Conservation (phyloP, 225 moss, liverwort and hornwort genomes). For the Takakia lepidozioides region DNA sequence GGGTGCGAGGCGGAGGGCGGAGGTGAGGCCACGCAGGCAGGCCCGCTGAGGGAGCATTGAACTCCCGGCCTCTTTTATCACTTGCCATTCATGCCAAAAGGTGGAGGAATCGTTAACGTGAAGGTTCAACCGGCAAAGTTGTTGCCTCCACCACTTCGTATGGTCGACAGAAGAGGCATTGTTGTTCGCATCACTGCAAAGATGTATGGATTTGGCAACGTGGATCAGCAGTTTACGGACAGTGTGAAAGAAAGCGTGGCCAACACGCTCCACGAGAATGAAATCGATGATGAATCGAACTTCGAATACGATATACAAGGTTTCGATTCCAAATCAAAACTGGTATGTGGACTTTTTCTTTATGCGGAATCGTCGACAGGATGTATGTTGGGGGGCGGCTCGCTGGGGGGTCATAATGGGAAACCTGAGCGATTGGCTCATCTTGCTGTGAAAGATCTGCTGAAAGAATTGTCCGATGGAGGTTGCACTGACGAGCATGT, state of each 20-base stretch:
- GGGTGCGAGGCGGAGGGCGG: too few species aligned
- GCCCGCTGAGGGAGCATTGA: too few species aligned
- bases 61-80: too few species aligned
- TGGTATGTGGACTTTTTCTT: constrained; percentile 36
- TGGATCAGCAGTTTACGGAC: constrained; percentile 6
- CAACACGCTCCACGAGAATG: neutral
- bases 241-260: constrained; percentile 3
- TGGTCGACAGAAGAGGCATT: constrained; percentile 16
- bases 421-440: constrained; percentile 10
- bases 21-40: too few species aligned
- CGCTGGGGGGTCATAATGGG: constrained; percentile 11
- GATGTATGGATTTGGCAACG: constrained; percentile 23
- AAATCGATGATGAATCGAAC: constrained; percentile 8
- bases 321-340: constrained; percentile 10
- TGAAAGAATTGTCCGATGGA: constrained; percentile 23
- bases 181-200: constrained; percentile 8
- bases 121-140: constrained; percentile 5
- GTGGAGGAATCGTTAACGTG: constrained; percentile 12
- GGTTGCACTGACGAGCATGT: constrained; percentile 57
- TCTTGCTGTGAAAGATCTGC: constrained; percentile 31
- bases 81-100: constrained; percentile 19
- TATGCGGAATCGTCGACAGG: constrained; percentile 49
- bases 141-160: constrained; percentile 11
- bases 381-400: constrained; percentile 42
- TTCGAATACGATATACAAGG: constrained; percentile 19